A percentile compares a stretch with the other conserved stretches of the same genome.
These are phyloP conservation scores for Malassezia caprae DNA, from an alignment of 1,284 basidiomycete genomes.

Conservation along the genomic window DNA sequence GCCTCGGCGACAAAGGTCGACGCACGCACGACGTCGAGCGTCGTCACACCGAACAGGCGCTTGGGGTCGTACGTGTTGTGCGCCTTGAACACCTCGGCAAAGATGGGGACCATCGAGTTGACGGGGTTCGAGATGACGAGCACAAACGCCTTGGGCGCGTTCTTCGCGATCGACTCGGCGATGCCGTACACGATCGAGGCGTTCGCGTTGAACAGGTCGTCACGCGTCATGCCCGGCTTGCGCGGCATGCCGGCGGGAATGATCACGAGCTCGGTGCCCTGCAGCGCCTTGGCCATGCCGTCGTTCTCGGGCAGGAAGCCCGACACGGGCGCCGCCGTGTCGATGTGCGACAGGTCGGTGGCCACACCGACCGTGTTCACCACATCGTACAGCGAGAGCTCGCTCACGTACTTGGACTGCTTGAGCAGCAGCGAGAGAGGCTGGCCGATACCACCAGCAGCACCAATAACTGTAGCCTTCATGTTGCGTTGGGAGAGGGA, in stretches of 20 bases:
- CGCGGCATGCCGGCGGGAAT: constrained; percentile 96
- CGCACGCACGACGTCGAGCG: constrained; percentile 91
- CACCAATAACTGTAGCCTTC: constrained; percentile 46
- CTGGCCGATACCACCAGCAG: constrained; percentile 56
- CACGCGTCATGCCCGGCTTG: constrained; percentile 64
- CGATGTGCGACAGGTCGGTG: constrained; percentile 82
- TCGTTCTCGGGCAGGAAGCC: constrained; percentile 54
- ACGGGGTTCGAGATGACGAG: constrained; percentile 95
- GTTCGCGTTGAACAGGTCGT: constrained; percentile 92
- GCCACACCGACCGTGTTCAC: constrained; percentile 77
- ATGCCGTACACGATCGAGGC: constrained; percentile 91
- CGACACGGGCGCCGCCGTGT: constrained; percentile 49
- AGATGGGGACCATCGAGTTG: constrained; percentile 92
- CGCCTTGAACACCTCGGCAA: constrained; percentile 88
- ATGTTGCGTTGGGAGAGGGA: constrained; percentile 19
- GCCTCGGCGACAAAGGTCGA: constrained; percentile 86
- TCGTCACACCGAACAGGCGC: constrained; percentile 90
- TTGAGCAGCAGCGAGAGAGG: constrained; percentile 84
- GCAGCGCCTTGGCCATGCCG: constrained; percentile 71
- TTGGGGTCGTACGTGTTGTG: constrained; percentile 76
- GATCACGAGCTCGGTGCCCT: constrained; percentile 76
- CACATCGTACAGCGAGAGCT: constrained; percentile 86
- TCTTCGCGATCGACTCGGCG: constrained; percentile 73
- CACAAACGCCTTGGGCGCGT: constrained; percentile 80
- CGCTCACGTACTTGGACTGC: constrained; percentile 62